These are phyloP conservation scores for Globisporangium sylvaticum DNA, from an alignment of 352 stramenopile species.

Conservation along the genomic window DNA sequence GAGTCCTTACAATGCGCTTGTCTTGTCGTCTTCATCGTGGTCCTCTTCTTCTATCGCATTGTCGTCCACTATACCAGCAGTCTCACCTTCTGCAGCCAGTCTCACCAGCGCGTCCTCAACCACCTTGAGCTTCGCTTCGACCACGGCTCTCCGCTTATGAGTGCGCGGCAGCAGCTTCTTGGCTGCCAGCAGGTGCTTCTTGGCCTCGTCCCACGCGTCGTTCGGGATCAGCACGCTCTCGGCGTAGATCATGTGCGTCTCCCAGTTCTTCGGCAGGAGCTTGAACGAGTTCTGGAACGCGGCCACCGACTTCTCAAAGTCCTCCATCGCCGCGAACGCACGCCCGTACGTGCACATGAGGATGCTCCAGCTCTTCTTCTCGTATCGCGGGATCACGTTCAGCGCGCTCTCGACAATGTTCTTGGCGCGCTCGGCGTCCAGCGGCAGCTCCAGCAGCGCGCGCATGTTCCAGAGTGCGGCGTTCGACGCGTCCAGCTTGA, in stretches of 20 bases:
- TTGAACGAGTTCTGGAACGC: slow-evolving; percentile 84
- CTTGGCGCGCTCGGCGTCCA: slow-evolving; percentile 59
- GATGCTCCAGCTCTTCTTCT: slow-evolving; percentile 84
- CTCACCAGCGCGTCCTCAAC: slow-evolving; percentile 28
- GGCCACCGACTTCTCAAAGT: slow-evolving; percentile 70
- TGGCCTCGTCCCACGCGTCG: slow-evolving; percentile 64
- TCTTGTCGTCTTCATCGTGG: slow-evolving; percentile 4
- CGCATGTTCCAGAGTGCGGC: slow-evolving; percentile 81
- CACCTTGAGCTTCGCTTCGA: slow-evolving; percentile 60
- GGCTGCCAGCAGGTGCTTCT: slow-evolving; percentile 64
- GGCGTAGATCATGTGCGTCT: slow-evolving; percentile 84
- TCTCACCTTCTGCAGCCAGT: neutral
- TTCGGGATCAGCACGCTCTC: slow-evolving; percentile 72
- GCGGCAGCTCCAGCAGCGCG: slow-evolving; percentile 62
- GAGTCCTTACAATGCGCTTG: slow-evolving; percentile 5
- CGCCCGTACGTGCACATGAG: slow-evolving; percentile 84
- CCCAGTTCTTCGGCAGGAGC: slow-evolving; percentile 69
- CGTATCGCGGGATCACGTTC: slow-evolving; percentile 56
- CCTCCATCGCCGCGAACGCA: slow-evolving; percentile 56
- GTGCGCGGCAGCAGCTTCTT: slow-evolving; percentile 52
- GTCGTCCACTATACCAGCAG: neutral
- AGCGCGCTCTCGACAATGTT: slow-evolving; percentile 78
- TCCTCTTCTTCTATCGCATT: slow-evolving; percentile 6
- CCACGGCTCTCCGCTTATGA: slow-evolving; percentile 38
- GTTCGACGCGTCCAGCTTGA: slow-evolving; percentile 61